A percentile compares a stretch with the other conserved stretches of the same genome.
Evolutionary conservation across 2,329 filamentous ascomycete genomes (phyloP).

Genomic region (Colletotrichum aenigma): DNA sequence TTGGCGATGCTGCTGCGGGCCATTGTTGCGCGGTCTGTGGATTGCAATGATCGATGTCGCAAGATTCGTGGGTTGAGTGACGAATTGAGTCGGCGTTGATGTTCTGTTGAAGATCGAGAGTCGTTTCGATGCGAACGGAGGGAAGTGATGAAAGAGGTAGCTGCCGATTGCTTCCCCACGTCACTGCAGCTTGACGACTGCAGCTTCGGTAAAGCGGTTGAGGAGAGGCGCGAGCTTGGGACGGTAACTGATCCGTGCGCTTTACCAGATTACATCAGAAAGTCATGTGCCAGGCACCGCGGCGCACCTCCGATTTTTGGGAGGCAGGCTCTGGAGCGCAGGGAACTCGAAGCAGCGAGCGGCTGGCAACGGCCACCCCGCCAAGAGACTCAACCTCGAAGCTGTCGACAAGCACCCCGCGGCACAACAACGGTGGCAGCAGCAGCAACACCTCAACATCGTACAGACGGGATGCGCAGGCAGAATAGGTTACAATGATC

Average conservation of each 20-base stretch:
- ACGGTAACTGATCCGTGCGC: background rate
- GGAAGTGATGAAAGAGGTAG: background rate
- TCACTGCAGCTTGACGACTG: conserved; percentile 1
- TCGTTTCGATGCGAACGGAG: background rate
- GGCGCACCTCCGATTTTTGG: conserved; percentile 1
- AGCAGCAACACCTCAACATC: background rate
- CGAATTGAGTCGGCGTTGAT: background rate
- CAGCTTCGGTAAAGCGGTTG: background rate
- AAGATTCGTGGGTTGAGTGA: background rate
- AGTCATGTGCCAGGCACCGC: conserved; percentile 16
- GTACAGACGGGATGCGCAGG: conserved; percentile 23
- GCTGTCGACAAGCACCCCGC: background rate
- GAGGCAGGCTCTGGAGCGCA: background rate
- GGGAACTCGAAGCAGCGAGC: background rate
- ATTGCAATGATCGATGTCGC: background rate
- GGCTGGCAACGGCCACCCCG: conserved; percentile 4
- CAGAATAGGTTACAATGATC: conserved; percentile 71
- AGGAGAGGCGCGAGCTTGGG: background rate
- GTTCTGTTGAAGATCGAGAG: background rate
- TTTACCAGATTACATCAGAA: conserved; percentile 5
- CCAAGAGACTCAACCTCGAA: background rate
- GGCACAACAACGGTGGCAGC: background rate
- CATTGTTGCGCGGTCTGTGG: conserved; percentile 26
- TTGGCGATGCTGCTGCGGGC: conserved; percentile 34
- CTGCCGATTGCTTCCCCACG: conserved; percentile 19